Conservation (phyloP, 176 grass and related monocot genomes). For the Urochloa ruziziensis region DNA sequence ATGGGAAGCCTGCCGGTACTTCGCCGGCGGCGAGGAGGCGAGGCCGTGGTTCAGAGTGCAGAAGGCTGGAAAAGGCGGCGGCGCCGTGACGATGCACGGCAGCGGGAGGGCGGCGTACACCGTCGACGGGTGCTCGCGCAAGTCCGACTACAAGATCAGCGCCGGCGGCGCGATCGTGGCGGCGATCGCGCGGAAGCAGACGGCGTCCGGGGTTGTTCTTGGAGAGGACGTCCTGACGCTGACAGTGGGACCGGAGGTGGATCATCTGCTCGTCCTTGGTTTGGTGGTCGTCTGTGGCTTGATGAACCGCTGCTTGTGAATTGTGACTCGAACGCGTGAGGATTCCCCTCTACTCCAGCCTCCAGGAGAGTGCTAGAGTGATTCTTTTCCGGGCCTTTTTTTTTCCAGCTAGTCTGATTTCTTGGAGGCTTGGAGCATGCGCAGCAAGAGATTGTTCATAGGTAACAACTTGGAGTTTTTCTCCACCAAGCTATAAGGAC, state of each 20-base stretch:
- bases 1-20: conserved; percentile 20
- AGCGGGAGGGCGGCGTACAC: conserved; percentile 9
- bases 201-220: conserved; percentile 41
- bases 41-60: conserved; percentile 60
- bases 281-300: conserved; percentile 69
- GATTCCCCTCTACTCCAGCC: no score
- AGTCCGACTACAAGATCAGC: conserved; percentile 39
- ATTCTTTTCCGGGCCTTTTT: no score
- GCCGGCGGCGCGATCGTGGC: conserved; percentile 12
- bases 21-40: background rate
- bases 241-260: conserved; percentile 40
- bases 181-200: conserved; percentile 44
- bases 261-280: conserved; percentile 64
- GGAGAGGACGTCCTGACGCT: conserved; percentile 67
- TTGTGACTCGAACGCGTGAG: background rate
- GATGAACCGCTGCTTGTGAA: conserved; percentile 35
- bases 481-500: background rate
- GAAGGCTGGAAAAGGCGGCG: background rate
- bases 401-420: background rate
- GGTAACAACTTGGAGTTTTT: background rate
- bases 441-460: background rate
- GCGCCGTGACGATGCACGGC: conserved; percentile 16
- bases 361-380: background rate
- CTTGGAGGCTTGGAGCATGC: background rate
- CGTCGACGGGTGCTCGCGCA: conserved; percentile 38